These are phyloP conservation scores for Arthroderma sp. DNA, from an alignment of 2,329 filamentous ascomycete genomes.

Conservation along the genomic window DNA sequence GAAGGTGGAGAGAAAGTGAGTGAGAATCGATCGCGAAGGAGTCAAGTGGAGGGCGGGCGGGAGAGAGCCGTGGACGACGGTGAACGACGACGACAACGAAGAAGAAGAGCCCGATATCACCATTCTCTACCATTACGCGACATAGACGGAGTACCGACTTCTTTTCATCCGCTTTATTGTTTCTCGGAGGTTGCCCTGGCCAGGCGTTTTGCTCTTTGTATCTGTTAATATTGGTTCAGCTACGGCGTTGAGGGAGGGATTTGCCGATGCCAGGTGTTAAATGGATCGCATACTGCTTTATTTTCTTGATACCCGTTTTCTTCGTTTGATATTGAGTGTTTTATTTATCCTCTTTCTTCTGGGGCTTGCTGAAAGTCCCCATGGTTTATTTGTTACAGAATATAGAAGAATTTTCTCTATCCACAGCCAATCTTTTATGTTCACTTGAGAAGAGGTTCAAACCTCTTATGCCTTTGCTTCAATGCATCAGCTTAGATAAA, in stretches of 20 bases:
- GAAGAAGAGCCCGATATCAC: too few species aligned
- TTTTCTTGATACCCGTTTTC: neutral
- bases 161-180: neutral
- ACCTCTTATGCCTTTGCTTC: too few species aligned
- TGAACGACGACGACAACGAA: neutral
- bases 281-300: neutral
- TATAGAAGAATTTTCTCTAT: neutral
- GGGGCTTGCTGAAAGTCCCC: neutral
- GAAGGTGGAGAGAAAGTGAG: conserved; percentile 1
- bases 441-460: too few species aligned
- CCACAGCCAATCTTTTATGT: too few species aligned
- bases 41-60: neutral
- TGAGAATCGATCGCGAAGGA: neutral
- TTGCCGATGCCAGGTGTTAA: neutral
- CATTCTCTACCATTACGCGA: too few species aligned
- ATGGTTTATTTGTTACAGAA: neutral
- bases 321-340: neutral
- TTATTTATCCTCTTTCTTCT: neutral
- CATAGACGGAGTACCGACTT: neutral
- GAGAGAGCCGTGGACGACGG: too few species aligned
- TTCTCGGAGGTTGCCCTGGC: neutral
- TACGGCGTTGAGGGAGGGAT: neutral
- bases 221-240: too few species aligned
- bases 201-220: neutral
- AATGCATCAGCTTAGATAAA: neutral